These are phyloP conservation scores for Aspergillus tanneri DNA, from an alignment of 2,329 filamentous ascomycete genomes.

Conservation along the genomic window DNA sequence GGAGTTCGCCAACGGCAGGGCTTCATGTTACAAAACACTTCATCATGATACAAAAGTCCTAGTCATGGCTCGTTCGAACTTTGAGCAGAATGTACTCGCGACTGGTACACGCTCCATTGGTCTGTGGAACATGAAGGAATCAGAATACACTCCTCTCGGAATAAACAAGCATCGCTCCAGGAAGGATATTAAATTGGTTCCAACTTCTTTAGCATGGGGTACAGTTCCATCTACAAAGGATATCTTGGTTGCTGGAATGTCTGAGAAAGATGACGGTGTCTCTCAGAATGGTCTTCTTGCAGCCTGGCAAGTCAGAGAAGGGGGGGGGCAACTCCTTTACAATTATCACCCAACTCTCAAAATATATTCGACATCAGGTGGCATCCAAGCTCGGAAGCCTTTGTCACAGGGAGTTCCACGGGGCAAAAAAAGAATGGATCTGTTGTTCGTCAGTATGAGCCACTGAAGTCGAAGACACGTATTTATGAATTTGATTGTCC, in stretches of 20 bases:
- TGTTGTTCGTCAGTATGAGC: conserved; percentile 54
- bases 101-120: conserved; percentile 47
- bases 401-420: conserved; percentile 56
- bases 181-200: conserved; percentile 38
- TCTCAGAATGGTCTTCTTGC: conserved; percentile 53
- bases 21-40: conserved; percentile 38
- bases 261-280: conserved; percentile 39
- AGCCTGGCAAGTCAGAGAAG: conserved; percentile 53
- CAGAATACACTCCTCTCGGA: conserved; percentile 29
- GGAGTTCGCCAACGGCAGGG: conserved; percentile 38
- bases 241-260: conserved; percentile 57
- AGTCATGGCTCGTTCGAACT: conserved; percentile 50
- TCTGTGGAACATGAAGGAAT: conserved; percentile 33
- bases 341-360: conserved; percentile 49
- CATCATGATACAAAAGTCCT: conserved; percentile 51
- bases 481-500: conserved; percentile 55
- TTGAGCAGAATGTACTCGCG: conserved; percentile 43
- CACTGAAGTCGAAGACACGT: conserved; percentile 34
- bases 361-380: conserved; percentile 61
- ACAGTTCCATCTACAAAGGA: conserved; percentile 35
- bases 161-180: conserved; percentile 24
- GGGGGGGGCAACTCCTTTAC: conserved; percentile 33
- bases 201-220: conserved; percentile 53
- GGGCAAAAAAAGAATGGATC: conserved; percentile 45
- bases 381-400: conserved; percentile 51